Evolutionary conservation across 805 yeast genomes (phyloP).

Genomic region (Saturnispora mendoncae): DNA sequence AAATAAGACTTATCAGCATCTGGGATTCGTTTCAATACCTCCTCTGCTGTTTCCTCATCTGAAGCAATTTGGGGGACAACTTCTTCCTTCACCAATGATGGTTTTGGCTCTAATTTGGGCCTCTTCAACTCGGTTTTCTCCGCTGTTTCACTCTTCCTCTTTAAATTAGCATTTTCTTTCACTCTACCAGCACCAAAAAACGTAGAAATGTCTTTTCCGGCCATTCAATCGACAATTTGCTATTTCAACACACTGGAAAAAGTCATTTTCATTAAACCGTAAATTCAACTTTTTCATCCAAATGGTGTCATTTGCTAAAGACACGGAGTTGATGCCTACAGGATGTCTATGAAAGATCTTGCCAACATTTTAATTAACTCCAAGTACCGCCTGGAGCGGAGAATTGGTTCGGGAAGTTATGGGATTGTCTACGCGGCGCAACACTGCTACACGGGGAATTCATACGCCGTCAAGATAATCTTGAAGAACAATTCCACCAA

Average conservation of each 20-base stretch:
- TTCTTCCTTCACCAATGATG: too few species aligned
- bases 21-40: slow-evolving; percentile 54
- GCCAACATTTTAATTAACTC: slow-evolving; percentile 27
- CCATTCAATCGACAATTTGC: neutral
- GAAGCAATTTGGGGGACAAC: too few species aligned
- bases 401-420: slow-evolving; percentile 79
- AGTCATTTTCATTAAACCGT: too few species aligned
- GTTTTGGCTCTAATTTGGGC: slow-evolving; percentile 6
- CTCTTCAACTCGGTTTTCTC: slow-evolving; percentile 1
- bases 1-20: slow-evolving; percentile 51
- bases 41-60: slow-evolving; percentile 43
- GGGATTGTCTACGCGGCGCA: slow-evolving; percentile 69
- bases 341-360: slow-evolving; percentile 22
- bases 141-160: slow-evolving; percentile 4
- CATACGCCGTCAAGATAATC: slow-evolving; percentile 66
- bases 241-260: too few species aligned
- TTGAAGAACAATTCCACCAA: slow-evolving; percentile 37
- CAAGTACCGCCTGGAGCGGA: slow-evolving; percentile 36
- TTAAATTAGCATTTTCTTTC: slow-evolving; percentile 5
- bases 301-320: slow-evolving; percentile 3
- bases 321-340: neutral
- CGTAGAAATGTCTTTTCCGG: slow-evolving; percentile 5
- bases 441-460: slow-evolving; percentile 40
- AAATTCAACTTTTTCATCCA: neutral
- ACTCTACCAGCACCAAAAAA: slow-evolving; percentile 26